These are phyloP conservation scores for Platismatia glauca DNA, from an alignment of 495 filamentous ascomycete species.

Conservation along the genomic window DNA sequence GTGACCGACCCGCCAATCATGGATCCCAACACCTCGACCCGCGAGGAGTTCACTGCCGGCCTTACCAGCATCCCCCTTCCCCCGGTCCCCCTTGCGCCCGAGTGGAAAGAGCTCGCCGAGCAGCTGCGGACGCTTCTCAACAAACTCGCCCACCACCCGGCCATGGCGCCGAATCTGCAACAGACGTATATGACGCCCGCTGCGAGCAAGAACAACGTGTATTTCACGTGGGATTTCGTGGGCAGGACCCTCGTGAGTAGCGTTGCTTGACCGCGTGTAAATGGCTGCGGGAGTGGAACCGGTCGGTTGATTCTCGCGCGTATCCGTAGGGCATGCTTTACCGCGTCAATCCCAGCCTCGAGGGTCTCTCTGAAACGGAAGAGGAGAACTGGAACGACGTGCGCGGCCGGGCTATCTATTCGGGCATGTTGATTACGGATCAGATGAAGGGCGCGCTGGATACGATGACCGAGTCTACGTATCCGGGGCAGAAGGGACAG, in stretches of 20 bases:
- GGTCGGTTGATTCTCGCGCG: not conserved
- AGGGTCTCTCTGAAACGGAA: constrained; percentile 8
- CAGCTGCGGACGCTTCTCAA: constrained; percentile 19
- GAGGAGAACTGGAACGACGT: constrained; percentile 18
- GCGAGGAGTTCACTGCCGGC: constrained; percentile 19
- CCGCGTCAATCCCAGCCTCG: constrained; percentile 3
- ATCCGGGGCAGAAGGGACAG: constrained; percentile 19
- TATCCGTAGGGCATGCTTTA: constrained; percentile 3
- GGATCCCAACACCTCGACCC: constrained; percentile 23
- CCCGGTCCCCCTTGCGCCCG: constrained; percentile 9
- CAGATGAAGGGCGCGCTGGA: constrained; percentile 14
- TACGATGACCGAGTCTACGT: constrained; percentile 17
- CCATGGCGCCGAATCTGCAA: constrained; percentile 30
- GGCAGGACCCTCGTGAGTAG: constrained; percentile 24
- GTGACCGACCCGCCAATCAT: constrained; percentile 3
- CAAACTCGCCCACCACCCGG: constrained; percentile 29
- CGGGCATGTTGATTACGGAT: constrained; percentile 14
- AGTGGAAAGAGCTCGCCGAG: constrained; percentile 17
- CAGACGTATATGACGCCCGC: constrained; percentile 32
- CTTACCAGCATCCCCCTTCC: constrained; percentile 6
- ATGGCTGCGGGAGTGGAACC: not conserved
- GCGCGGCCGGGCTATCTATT: constrained; percentile 8
- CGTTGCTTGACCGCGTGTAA: too few species aligned
- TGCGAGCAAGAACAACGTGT: constrained; percentile 29
- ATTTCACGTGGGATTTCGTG: constrained; percentile 34